Percentiles rank a stretch among this genome's conserved stretches.
These are phyloP conservation scores for Prunus davidiana DNA, from an alignment of 306 rosid genomes.

Conservation along the genomic window DNA sequence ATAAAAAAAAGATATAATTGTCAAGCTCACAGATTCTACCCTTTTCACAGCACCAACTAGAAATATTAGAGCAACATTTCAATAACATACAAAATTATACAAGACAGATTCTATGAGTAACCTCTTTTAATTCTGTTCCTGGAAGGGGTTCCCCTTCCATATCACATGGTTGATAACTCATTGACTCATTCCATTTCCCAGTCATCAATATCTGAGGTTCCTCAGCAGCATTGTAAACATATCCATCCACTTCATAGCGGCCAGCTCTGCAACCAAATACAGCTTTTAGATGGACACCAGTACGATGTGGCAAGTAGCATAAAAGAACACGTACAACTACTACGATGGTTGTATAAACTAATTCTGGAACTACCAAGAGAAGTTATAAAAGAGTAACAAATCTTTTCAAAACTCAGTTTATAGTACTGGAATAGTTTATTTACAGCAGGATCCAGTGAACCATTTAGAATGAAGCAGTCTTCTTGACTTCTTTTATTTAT, in stretches of 20 bases:
- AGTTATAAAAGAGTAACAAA: background rate
- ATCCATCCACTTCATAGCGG: constrained; percentile 96
- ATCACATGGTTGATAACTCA: constrained; percentile 87
- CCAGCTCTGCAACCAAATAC: constrained; percentile 57
- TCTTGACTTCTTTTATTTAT: background rate
- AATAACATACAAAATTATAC: background rate
- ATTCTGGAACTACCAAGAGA: background rate
- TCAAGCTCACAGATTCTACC: background rate
- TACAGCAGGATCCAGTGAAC: constrained; percentile 1
- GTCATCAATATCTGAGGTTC: constrained; percentile 91
- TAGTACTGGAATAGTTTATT: background rate
- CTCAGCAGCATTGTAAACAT: constrained; percentile 79
- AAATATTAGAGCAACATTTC: background rate
- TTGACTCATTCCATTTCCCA: constrained; percentile 88
- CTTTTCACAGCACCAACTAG: background rate
- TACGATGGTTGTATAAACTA: background rate
- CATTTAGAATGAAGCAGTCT: background rate
- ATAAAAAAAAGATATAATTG: background rate
- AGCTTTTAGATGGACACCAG: background rate
- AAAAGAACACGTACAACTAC: background rate
- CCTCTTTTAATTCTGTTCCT: constrained; percentile 82
- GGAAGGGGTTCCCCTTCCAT: constrained; percentile 89
- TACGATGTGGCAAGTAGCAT: background rate
- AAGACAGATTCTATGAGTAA: constrained; percentile 17
- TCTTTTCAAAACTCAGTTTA: background rate